Conservation (phyloP, 371 early-diverging fungal genomes). For the Racocetra persica region DNA sequence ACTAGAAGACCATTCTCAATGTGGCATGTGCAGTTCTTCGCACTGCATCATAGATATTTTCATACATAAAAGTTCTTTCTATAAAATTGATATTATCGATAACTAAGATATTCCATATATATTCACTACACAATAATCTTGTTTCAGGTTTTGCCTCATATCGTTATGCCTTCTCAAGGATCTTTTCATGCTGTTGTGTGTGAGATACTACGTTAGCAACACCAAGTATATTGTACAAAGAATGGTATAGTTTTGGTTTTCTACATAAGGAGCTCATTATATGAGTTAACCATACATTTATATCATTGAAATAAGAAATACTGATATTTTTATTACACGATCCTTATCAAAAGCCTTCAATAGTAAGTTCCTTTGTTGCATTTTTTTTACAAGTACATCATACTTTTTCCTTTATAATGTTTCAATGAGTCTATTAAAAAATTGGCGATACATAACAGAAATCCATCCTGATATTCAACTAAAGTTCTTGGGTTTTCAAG, state of each 20-base stretch:
- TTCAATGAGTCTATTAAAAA: slow-evolving; percentile 15
- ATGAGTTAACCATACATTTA: slow-evolving; percentile 23
- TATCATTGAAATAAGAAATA: slow-evolving; percentile 28
- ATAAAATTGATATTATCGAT: slow-evolving; percentile 26
- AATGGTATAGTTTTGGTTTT: neutral
- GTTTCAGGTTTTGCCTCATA: slow-evolving; percentile 5
- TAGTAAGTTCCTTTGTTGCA: neutral
- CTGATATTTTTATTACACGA: neutral
- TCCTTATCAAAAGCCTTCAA: neutral
- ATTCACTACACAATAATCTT: neutral
- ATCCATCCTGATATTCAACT: neutral
- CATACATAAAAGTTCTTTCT: slow-evolving; percentile 1
- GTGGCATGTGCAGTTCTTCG: neutral
- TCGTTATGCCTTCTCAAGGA: neutral
- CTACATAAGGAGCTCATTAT: neutral
- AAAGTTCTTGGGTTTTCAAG: neutral
- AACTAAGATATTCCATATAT: slow-evolving; percentile 14
- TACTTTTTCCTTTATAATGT: slow-evolving; percentile 28
- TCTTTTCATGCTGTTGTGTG: neutral
- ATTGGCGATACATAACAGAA: neutral
- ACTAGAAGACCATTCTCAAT: slow-evolving; percentile 24
- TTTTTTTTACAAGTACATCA: slow-evolving; percentile 21
- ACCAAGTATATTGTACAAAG: neutral
- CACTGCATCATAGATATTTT: neutral
- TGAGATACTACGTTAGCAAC: slow-evolving; percentile 8